These are phyloP conservation scores for Gyrodon lividus DNA, from an alignment of 768 basidiomycete species.

Conservation along the genomic window DNA sequence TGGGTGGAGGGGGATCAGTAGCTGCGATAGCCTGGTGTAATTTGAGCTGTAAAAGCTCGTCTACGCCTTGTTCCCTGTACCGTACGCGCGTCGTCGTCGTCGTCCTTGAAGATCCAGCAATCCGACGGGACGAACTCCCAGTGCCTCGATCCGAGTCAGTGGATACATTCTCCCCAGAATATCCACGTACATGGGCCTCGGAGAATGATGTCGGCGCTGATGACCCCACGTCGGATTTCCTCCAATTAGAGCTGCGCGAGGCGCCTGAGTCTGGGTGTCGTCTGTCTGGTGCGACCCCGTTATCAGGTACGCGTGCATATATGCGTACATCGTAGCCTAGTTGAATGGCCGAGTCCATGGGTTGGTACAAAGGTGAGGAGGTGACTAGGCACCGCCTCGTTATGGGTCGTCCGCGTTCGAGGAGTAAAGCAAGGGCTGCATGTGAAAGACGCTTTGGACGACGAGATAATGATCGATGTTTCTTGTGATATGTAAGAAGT, in stretches of 20 bases:
- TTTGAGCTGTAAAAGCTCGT: slow-evolving; percentile 92
- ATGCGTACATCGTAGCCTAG: slow-evolving; percentile 76
- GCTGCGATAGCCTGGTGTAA: slow-evolving; percentile 82
- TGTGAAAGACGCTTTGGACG: slow-evolving; percentile 64
- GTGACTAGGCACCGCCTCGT: slow-evolving; percentile 75
- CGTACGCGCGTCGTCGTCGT: slow-evolving; percentile 43
- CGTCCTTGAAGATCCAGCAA: slow-evolving; percentile 15
- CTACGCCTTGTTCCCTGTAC: slow-evolving; percentile 91
- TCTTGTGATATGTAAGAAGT: slow-evolving; percentile 67
- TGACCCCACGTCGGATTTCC: slow-evolving; percentile 17
- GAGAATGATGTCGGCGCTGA: not conserved
- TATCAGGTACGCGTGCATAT: slow-evolving; percentile 68
- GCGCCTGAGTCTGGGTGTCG: slow-evolving; percentile 18
- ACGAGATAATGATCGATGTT: slow-evolving; percentile 41
- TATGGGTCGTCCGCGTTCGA: slow-evolving; percentile 79
- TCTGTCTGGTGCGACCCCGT: slow-evolving; percentile 61
- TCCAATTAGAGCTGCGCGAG: slow-evolving; percentile 18
- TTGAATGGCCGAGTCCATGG: slow-evolving; percentile 67
- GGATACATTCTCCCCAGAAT: slow-evolving; percentile 21
- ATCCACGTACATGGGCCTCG: slow-evolving; percentile 15
- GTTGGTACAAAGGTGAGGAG: slow-evolving; percentile 82
- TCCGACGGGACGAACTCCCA: slow-evolving; percentile 11
- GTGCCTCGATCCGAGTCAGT: slow-evolving; percentile 27
- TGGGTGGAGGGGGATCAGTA: slow-evolving; percentile 59
- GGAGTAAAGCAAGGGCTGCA: slow-evolving; percentile 69